Percentiles rank a stretch among this genome's conserved stretches.
Conservation (phyloP, 768 basidiomycete genomes). For the Strobilomyces dryophilus region DNA sequence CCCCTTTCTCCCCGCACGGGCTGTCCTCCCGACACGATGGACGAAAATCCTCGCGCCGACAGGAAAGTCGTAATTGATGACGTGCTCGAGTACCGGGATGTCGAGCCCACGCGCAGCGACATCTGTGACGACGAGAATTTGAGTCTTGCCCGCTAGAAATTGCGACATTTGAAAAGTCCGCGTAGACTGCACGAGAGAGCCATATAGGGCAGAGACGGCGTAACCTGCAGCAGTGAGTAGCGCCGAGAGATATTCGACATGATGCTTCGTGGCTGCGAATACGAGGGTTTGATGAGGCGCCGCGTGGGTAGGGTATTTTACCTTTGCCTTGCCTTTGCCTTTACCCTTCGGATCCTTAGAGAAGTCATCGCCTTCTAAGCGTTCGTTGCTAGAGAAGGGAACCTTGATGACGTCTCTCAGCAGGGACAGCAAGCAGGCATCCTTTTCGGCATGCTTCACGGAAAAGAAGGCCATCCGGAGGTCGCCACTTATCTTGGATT, state of each 20-base stretch:
- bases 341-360: slow-evolving; percentile 43
- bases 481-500: slow-evolving; percentile 92
- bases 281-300: slow-evolving; percentile 90
- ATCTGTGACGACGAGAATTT: slow-evolving; percentile 92
- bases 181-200: slow-evolving; percentile 89
- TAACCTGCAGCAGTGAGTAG: slow-evolving; percentile 81
- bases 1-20: slow-evolving; percentile 89
- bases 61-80: slow-evolving; percentile 98
- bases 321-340: slow-evolving; percentile 48
- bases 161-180: slow-evolving; percentile 87
- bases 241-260: slow-evolving; percentile 88
- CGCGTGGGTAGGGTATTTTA: slow-evolving; percentile 43
- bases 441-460: slow-evolving; percentile 90
- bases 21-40: slow-evolving; percentile 95
- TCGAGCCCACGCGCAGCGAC: slow-evolving; percentile 98
- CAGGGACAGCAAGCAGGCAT: slow-evolving; percentile 80
- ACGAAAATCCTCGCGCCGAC: slow-evolving; percentile 91
- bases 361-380: slow-evolving; percentile 20
- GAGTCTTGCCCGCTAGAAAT: slow-evolving; percentile 78
- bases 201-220: slow-evolving; percentile 90
- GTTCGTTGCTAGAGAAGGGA: slow-evolving; percentile 46
- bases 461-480: slow-evolving; percentile 93
- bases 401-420: slow-evolving; percentile 86
- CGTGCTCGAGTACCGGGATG: slow-evolving; percentile 93
- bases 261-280: slow-evolving; percentile 96